A percentile compares a stretch with the other conserved stretches of the same genome.
phyloP scores from a whole-genome alignment of 345 rosid species.

The Acer saccharum region DNA sequence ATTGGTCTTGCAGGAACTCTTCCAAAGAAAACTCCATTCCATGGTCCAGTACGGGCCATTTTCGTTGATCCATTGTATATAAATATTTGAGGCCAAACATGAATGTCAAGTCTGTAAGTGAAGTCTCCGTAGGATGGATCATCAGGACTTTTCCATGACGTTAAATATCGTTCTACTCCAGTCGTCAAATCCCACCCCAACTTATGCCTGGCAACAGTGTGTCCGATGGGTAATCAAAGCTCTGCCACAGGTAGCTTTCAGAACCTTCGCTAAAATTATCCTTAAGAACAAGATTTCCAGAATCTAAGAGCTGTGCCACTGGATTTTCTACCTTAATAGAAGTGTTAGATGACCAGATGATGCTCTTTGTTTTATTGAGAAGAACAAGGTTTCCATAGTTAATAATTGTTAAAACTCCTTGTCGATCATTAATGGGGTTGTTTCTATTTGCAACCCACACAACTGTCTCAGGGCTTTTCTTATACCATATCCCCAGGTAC shows the following conservation, averaged over 20 bases:
- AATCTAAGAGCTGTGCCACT: no score
- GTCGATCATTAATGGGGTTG: no score
- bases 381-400: no score
- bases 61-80: slow-evolving; percentile 5
- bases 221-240: slow-evolving; percentile 53
- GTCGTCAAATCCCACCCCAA: slow-evolving; percentile 34
- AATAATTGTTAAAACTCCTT: no score
- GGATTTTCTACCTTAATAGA: no score
- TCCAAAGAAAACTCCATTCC: slow-evolving; percentile 42
- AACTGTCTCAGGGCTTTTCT: no score
- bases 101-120: slow-evolving; percentile 16
- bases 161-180: slow-evolving; percentile 15
- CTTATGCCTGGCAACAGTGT: slow-evolving; percentile 45
- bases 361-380: no score
- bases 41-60: slow-evolving; percentile 32
- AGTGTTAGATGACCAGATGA: no score
- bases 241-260: slow-evolving; percentile 27
- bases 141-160: slow-evolving; percentile 37
- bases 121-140: slow-evolving; percentile 42
- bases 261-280: no score
- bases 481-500: no score
- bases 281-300: no score
- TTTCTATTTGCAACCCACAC: no score
- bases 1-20: slow-evolving; percentile 22
- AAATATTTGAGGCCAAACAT: slow-evolving; percentile 34